These are phyloP conservation scores for Toxoplasma gondii DNA, from an alignment of 169 alveolate genomes.

Conservation along the genomic window DNA sequence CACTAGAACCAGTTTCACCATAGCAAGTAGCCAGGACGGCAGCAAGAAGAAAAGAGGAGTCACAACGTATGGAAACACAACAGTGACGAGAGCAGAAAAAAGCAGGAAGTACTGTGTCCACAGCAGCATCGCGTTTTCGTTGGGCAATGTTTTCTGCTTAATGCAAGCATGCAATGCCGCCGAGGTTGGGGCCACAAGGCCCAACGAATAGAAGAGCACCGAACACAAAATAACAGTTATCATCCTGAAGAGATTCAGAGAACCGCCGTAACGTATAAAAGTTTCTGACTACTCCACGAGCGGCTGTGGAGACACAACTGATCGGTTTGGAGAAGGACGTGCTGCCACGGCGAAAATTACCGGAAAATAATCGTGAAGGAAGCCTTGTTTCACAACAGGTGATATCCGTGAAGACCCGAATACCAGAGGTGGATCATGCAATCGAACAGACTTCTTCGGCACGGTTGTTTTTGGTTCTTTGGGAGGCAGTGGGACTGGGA, in stretches of 20 bases:
- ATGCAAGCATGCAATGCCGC: slow-evolving; percentile 32
- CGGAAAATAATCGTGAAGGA: too few relatives aligned
- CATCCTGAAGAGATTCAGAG: neutral
- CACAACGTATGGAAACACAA: slow-evolving; percentile 6
- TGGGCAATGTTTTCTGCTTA: neutral
- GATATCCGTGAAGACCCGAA: too few relatives aligned
- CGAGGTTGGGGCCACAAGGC: slow-evolving; percentile 15
- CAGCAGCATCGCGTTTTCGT: neutral
- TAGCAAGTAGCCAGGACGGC: slow-evolving; percentile 23
- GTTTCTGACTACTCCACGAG: neutral
- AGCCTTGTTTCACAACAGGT: too few relatives aligned
- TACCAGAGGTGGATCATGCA: too few relatives aligned
- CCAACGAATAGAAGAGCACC: neutral
- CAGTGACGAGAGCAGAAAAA: slow-evolving; percentile 3
- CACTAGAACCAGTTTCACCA: neutral
- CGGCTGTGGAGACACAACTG: neutral
- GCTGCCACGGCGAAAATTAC: too few relatives aligned
- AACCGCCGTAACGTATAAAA: neutral
- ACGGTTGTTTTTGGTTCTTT: too few relatives aligned
- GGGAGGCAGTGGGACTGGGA: neutral
- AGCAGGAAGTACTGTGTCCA: slow-evolving; percentile 37
- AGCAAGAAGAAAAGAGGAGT: slow-evolving; percentile 12
- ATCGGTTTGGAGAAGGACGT: too few relatives aligned
- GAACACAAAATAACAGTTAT: slow-evolving; percentile 1
- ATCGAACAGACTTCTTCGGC: neutral